Evolutionary conservation across 2,329 filamentous ascomycete species (phyloP).

Genomic region (Colletotrichum sp.): DNA sequence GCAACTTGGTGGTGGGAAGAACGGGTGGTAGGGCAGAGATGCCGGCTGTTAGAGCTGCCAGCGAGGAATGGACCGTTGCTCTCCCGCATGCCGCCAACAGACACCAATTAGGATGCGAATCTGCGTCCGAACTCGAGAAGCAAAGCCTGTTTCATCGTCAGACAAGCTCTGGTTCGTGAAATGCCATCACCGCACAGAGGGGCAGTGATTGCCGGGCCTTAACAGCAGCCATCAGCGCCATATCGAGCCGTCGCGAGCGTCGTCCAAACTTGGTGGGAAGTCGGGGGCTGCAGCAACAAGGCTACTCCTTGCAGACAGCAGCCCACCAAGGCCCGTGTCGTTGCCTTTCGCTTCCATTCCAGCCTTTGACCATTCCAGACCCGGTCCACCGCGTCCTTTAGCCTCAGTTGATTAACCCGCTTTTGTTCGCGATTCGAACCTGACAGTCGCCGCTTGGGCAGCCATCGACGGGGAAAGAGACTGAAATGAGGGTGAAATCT

Average conservation of each 20-base stretch:
- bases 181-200: neutral
- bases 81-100: neutral
- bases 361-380: slow-evolving; percentile 12
- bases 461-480: neutral
- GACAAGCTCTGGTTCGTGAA: neutral
- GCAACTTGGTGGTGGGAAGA: neutral
- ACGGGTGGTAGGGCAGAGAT: slow-evolving; percentile 6
- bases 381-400: slow-evolving; percentile 3
- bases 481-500: neutral
- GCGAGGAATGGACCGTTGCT: neutral
- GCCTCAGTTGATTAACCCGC: neutral
- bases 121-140: neutral
- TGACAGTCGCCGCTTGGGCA: slow-evolving; percentile 22
- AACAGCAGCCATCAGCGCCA: slow-evolving; percentile 3
- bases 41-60: slow-evolving; percentile 6
- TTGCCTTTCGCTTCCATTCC: slow-evolving; percentile 13
- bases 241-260: neutral
- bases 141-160: slow-evolving; percentile 19
- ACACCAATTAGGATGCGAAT: slow-evolving; percentile 5
- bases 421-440: slow-evolving; percentile 8
- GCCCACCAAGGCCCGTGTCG: neutral
- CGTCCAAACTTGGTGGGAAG: neutral
- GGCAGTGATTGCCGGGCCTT: neutral
- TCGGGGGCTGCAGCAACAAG: slow-evolving; percentile 5
- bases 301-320: slow-evolving; percentile 12